Evolutionary conservation across 176 grass and related monocot species (phyloP).

Genomic region (Zoysia japonica): DNA sequence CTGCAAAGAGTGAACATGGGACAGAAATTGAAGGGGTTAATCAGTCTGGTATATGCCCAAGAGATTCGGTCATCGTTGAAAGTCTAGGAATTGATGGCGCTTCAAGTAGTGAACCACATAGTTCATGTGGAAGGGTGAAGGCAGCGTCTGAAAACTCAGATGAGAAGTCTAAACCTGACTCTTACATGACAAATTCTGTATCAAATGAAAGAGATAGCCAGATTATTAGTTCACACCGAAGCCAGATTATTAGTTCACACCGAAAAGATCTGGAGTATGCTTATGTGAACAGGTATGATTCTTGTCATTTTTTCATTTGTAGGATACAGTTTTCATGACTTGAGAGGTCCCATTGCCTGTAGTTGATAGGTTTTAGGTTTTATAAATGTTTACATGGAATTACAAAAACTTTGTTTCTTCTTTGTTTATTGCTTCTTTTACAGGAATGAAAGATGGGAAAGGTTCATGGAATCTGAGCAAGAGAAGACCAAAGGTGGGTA

Average conservation of each 20-base stretch:
- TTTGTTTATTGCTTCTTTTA: conserved; percentile 19
- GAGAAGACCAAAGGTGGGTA: conserved; percentile 40
- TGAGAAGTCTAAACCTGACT: conserved; percentile 46
- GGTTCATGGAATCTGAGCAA: conserved; percentile 43
- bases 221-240: conserved; percentile 34
- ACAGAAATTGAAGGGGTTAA: conserved; percentile 45
- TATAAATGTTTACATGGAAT: conserved; percentile 33
- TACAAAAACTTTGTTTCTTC: conserved; percentile 13
- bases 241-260: conserved; percentile 37
- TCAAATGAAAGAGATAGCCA: conserved; percentile 47
- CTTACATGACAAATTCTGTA: conserved; percentile 33
- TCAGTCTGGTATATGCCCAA: conserved; percentile 29
- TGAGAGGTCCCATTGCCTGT: neutral
- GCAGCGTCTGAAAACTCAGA: conserved; percentile 41
- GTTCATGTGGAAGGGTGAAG: conserved; percentile 28
- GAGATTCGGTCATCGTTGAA: conserved; percentile 34
- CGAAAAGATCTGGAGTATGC: conserved; percentile 33
- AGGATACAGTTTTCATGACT: neutral
- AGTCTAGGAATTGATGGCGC: conserved; percentile 35
- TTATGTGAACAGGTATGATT: conserved; percentile 59
- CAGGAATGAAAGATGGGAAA: conserved; percentile 66
- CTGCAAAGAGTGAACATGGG: conserved; percentile 34
- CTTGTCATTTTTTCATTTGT: conserved; percentile 18
- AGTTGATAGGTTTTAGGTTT: conserved; percentile 2
- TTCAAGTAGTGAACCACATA: conserved; percentile 41